Base-by-base conservation (phyloP, 306 rosid species). In the Rubus parviflorus region DNA sequence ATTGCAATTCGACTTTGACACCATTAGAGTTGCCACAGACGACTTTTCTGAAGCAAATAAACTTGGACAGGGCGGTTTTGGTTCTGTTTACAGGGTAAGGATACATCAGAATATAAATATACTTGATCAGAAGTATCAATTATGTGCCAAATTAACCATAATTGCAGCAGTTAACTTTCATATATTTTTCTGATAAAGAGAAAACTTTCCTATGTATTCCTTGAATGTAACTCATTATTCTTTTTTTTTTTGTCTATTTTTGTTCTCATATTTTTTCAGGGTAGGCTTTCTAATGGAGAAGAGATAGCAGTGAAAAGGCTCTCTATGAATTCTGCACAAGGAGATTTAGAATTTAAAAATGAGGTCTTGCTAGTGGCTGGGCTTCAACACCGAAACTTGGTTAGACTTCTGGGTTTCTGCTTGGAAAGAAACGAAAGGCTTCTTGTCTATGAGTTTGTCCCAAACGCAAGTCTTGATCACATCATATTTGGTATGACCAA, bases 1-100 rank as follows among this genome's bases (percentile, higher is more conserved):
- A 16, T 70, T 70, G 25, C 60, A 70, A 48, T 70, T 70, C 8
- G 25, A 70, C 43, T 47, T 69, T 48, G 42, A 1, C 74, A 69
- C 74, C 7, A 48, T 70, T 17, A 70, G 45, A 19, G 60, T 70
- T 70, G 58, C 74, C 23, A 48, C 45, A 70, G 9, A 70, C 16
- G 74, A 49, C 14, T 70, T 70, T 49, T 48, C 45, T 70, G 74
- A 70, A 49, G 74, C 57, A 48, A 70, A 70, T 25, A 70, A 70
- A 49, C 60, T 30, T 10, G 74, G 60, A 48, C 23, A 47, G 2
- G 60, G 74, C 5, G 16, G 60, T 25, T 70, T 70, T 48, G 74
- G 74, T 25, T 49, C 45, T 70, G 73, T 68, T 70, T 70, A 70
- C 2, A 48, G 6, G 74, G 60, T 68, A 68, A 17, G n/a, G 30